A percentile compares a stretch with the other conserved stretches of the same genome.
Conservation (phyloP, 805 yeast species). For the Saccharomycopsis fermentans region DNA sequence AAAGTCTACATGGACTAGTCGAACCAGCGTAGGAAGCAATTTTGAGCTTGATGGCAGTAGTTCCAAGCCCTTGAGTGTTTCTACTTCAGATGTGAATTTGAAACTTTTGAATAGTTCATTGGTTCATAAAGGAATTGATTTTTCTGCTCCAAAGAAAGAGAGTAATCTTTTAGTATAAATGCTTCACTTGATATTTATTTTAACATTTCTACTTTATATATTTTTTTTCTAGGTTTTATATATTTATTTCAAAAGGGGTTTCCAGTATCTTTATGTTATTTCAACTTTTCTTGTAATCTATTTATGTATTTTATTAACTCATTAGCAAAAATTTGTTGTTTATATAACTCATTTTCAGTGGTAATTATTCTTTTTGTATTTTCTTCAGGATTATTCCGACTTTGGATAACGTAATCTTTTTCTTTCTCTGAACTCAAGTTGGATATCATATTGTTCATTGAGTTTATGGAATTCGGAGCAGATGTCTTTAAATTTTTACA, state of each 20-base stretch:
- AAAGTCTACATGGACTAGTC: neutral
- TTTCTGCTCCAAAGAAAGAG: neutral
- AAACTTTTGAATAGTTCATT: slow-evolving; percentile 6
- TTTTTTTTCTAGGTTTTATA: neutral
- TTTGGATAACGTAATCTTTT: neutral
- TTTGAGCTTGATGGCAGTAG: neutral
- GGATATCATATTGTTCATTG: no score
- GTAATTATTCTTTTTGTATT: neutral
- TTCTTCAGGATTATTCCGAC: neutral
- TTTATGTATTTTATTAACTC: neutral
- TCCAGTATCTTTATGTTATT: neutral
- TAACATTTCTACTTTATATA: neutral
- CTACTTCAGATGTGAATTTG: slow-evolving; percentile 12
- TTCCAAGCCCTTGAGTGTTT: slow-evolving; percentile 9
- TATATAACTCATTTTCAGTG: neutral
- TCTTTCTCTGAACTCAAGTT: neutral
- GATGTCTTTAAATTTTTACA: no score
- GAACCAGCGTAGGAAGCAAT: slow-evolving; percentile 1
- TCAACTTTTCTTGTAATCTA: neutral
- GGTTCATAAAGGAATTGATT: neutral
- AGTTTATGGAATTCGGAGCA: no score
- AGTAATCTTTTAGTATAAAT: neutral
- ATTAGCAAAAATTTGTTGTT: neutral
- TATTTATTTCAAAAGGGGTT: neutral
- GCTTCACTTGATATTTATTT: neutral